Evolutionary conservation across 2,329 filamentous ascomycete species (phyloP).

Genomic region (Colletotrichum sublineola): DNA sequence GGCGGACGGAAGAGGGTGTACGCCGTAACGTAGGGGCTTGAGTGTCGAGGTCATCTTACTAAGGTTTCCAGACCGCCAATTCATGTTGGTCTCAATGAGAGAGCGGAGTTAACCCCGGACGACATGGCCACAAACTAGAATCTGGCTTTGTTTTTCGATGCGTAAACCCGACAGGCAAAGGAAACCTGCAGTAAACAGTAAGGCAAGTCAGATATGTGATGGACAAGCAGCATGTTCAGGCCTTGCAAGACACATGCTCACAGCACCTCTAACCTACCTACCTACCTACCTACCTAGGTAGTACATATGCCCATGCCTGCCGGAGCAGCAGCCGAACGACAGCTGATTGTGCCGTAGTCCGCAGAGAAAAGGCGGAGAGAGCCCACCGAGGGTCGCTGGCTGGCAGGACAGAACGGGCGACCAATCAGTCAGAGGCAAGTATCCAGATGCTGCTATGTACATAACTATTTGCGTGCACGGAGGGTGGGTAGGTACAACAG

Average conservation of each 20-base stretch:
- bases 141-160: not conserved
- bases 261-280: not conserved
- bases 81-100: conserved; percentile 15
- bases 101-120: conserved; percentile 18
- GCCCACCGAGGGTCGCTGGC: too few relatives aligned
- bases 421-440: conserved; percentile 1
- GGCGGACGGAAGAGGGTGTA: not conserved
- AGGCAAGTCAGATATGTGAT: not conserved
- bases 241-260: too few relatives aligned
- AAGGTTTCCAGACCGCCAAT: conserved; percentile 32
- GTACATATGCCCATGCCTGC: too few relatives aligned
- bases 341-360: too few relatives aligned
- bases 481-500: too few relatives aligned
- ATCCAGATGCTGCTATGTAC: too few relatives aligned
- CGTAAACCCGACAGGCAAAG: not conserved
- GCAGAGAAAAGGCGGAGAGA: too few relatives aligned
- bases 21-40: too few relatives aligned
- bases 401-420: not conserved
- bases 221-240: not conserved
- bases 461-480: too few relatives aligned
- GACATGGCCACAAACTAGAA: not conserved
- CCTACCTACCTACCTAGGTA: not conserved
- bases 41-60: not conserved
- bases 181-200: not conserved
- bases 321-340: too few relatives aligned